Conservation (phyloP, 2,329 filamentous ascomycete species). For the Exserohilum turcica region DNA sequence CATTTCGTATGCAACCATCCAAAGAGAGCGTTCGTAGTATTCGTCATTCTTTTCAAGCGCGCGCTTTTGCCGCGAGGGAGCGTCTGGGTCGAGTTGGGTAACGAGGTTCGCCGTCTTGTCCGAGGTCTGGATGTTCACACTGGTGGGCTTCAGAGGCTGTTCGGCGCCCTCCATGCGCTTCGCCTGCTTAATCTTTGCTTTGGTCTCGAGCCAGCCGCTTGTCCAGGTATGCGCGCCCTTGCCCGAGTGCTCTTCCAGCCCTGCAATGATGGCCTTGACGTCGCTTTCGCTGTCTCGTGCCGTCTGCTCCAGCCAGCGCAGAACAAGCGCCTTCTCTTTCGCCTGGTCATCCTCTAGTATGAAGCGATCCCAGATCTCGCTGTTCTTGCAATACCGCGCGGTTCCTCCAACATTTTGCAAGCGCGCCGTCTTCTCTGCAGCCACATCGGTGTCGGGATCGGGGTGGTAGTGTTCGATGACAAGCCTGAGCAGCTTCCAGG, state of each 20-base stretch:
- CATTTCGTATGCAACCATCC: constrained; percentile 94
- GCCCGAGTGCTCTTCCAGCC: constrained; percentile 73
- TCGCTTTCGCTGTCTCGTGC: constrained; percentile 70
- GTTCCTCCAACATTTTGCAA: constrained; percentile 40
- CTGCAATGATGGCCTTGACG: constrained; percentile 75
- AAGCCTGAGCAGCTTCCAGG: constrained; percentile 83
- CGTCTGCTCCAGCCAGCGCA: constrained; percentile 85
- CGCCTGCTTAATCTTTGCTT: constrained; percentile 84
- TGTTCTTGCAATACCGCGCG: constrained; percentile 62
- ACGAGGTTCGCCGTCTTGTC: constrained; percentile 66
- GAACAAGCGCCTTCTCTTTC: constrained; percentile 75
- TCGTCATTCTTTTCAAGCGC: constrained; percentile 81
- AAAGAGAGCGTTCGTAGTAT: constrained; percentile 86
- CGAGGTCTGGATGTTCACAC: constrained; percentile 54
- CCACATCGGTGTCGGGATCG: constrained; percentile 39
- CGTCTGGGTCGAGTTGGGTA: constrained; percentile 91
- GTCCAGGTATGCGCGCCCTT: constrained; percentile 69
- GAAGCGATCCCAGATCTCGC: constrained; percentile 74
- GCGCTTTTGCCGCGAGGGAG: constrained; percentile 76
- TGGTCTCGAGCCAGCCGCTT: constrained; percentile 91
- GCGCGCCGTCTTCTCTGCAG: constrained; percentile 39
- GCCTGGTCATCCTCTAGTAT: constrained; percentile 73
- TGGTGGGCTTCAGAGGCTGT: constrained; percentile 40
- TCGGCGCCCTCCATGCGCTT: constrained; percentile 69
- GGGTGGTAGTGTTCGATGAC: constrained; percentile 72